Evolutionary conservation across 371 early-diverging fungal genomes (phyloP).

Genomic region (Parasitella parasitica): DNA sequence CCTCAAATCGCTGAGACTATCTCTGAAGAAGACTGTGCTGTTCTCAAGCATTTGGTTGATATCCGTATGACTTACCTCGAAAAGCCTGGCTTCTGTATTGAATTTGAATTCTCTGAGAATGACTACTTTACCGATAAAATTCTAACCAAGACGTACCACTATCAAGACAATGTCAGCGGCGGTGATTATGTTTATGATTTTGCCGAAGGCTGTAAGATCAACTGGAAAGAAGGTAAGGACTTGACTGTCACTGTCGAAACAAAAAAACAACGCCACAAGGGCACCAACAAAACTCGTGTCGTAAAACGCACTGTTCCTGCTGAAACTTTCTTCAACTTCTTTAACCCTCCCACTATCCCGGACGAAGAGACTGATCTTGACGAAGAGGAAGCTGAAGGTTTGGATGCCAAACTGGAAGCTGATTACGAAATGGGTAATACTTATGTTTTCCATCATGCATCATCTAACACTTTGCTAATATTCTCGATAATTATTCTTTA

Average conservation of each 20-base stretch:
- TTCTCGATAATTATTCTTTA: constrained; percentile 12
- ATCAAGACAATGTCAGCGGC: constrained; percentile 69
- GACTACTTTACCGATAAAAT: constrained; percentile 83
- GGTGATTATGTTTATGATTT: constrained; percentile 87
- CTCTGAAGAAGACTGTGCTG: constrained; percentile 86
- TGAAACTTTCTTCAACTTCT: constrained; percentile 96
- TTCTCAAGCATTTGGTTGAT: constrained; percentile 81
- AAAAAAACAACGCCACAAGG: constrained; percentile 98
- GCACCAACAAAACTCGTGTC: constrained; percentile 96
- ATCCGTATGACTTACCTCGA: constrained; percentile 82
- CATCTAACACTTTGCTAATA: constrained; percentile 3
- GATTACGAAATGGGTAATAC: constrained; percentile 88
- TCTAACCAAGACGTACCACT: constrained; percentile 90
- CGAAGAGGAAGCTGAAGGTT: constrained; percentile 74
- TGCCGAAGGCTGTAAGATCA: constrained; percentile 85
- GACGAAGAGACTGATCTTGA: constrained; percentile 71
- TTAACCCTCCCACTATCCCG: constrained; percentile 79
- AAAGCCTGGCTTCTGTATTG: constrained; percentile 88
- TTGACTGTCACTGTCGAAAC: constrained; percentile 89
- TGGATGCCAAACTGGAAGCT: constrained; percentile 81
- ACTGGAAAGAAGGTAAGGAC: constrained; percentile 97
- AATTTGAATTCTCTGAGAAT: constrained; percentile 91
- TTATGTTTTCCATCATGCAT: constrained; percentile 29
- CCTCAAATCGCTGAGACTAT: constrained; percentile 78
- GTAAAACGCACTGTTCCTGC: constrained; percentile 94